Conservation (phyloP, 371 early-diverging fungal genomes). For the Apophysomyces trapeziformis region DNA sequence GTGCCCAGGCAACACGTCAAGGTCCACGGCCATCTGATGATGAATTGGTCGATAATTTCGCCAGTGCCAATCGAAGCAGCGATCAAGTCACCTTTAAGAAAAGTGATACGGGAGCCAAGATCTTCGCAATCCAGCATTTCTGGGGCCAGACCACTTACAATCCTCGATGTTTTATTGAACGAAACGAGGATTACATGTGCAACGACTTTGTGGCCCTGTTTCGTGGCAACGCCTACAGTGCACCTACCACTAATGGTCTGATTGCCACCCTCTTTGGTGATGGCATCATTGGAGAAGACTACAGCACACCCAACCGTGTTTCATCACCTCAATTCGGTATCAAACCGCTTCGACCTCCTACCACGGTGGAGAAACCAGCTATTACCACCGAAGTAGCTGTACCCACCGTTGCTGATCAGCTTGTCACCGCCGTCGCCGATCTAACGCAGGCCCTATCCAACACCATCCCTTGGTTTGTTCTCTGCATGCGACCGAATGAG, state of each 20-base stretch:
- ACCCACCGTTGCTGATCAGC: conserved; percentile 54
- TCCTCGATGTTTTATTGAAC: conserved; percentile 67
- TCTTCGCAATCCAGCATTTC: conserved; percentile 82
- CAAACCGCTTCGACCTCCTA: conserved; percentile 38
- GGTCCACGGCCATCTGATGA: conserved; percentile 35
- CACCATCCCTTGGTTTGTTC: conserved; percentile 83
- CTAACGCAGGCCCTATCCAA: conserved; percentile 75
- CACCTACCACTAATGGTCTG: conserved; percentile 74
- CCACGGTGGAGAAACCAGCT: conserved; percentile 15
- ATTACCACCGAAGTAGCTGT: conserved; percentile 18
- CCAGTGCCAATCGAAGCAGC: conserved; percentile 42
- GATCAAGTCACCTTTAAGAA: conserved; percentile 41
- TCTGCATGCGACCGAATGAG: conserved; percentile 80
- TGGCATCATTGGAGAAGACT: conserved; percentile 65
- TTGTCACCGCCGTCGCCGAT: conserved; percentile 60
- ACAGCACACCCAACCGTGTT: conserved; percentile 42
- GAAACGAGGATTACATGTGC: conserved; percentile 72
- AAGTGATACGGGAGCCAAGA: conserved; percentile 41
- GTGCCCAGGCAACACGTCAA: conserved; percentile 46
- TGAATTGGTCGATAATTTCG: conserved; percentile 37
- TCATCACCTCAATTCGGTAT: conserved; percentile 47
- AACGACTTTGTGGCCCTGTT: conserved; percentile 84
- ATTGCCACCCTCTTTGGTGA: conserved; percentile 80
- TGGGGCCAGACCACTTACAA: conserved; percentile 76
- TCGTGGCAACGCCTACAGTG: conserved; percentile 51